phyloP scores from a whole-genome alignment of 768 basidiomycete genomes.

The Daedalea quercina region DNA sequence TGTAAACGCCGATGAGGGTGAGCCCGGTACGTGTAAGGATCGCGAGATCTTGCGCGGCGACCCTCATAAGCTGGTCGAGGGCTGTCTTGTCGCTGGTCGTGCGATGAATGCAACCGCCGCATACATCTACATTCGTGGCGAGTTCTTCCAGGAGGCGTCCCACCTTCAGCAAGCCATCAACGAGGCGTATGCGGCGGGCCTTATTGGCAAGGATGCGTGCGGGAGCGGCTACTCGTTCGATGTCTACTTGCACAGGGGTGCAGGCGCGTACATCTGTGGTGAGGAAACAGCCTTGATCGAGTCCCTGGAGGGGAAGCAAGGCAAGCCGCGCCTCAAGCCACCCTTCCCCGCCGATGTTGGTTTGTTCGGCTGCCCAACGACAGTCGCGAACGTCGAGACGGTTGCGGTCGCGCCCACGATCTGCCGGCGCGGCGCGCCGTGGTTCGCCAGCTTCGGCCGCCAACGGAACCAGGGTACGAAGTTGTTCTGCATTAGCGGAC shows the following conservation, averaged over 20 bases:
- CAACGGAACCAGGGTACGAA: conserved; percentile 96
- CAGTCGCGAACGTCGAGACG: conserved; percentile 98
- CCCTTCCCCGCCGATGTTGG: conserved; percentile 99
- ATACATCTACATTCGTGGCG: conserved; percentile 99
- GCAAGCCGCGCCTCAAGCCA: conserved; percentile 95
- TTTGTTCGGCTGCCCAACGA: conserved; percentile 93
- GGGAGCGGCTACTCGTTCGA: conserved; percentile 93
- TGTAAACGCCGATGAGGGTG: conserved; percentile 97
- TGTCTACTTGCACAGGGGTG: conserved; percentile 96
- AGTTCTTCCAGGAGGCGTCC: conserved; percentile 92
- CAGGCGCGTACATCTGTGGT: conserved; percentile 97
- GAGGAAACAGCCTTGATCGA: conserved; percentile 99
- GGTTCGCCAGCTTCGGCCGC: conserved; percentile 92
- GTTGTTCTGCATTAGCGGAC: conserved; percentile 91
- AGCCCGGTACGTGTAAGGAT: conserved; percentile 98
- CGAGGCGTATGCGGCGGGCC: conserved; percentile 87
- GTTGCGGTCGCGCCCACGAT: conserved; percentile 98
- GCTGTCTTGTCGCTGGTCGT: conserved; percentile 94
- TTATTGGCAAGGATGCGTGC: conserved; percentile 88
- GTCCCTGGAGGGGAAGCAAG: conserved; percentile 95
- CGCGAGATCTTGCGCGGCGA: conserved; percentile 97
- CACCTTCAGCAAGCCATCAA: conserved; percentile 94
- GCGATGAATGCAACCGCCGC: conserved; percentile 97
- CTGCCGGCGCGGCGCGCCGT: conserved; percentile 76
- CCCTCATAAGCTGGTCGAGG: conserved; percentile 97